phyloP scores from a whole-genome alignment of 306 rosid genomes.

The Inga laurina region DNA sequence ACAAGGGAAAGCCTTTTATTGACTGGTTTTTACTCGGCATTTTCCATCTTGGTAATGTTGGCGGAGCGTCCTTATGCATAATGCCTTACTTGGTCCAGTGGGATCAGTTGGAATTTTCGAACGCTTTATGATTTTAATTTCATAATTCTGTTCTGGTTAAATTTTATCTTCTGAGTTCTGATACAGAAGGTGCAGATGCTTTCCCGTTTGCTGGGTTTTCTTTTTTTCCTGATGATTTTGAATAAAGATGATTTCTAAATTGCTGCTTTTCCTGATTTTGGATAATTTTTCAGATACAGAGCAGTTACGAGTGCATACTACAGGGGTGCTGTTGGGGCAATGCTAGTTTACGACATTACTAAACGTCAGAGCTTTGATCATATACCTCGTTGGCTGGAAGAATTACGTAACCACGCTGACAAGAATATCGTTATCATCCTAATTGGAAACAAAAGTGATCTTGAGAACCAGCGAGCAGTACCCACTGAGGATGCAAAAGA shows the following conservation, averaged over 20 bases:
- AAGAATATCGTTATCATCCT: conserved; percentile 93
- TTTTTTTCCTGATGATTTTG: neutral
- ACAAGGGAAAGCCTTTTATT: conserved; percentile 8
- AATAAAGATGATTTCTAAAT: neutral
- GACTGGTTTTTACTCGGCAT: neutral
- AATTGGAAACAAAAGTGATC: conserved; percentile 88
- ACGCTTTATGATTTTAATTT: neutral
- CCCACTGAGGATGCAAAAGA: conserved; percentile 89
- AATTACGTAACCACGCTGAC: conserved; percentile 90
- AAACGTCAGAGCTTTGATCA: conserved; percentile 90
- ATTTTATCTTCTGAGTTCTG: neutral
- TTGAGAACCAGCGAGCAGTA: conserved; percentile 80
- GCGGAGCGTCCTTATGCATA: neutral
- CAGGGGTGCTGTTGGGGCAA: conserved; percentile 98
- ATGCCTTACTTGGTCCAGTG: neutral
- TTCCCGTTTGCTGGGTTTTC: neutral
- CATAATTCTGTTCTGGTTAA: neutral
- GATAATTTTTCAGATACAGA: conserved; percentile 65
- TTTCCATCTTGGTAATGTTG: neutral
- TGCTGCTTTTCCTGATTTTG: conserved; percentile 23
- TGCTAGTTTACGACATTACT: conserved; percentile 91
- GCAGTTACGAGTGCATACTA: conserved; percentile 98
- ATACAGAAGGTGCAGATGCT: neutral
- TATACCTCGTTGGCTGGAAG: conserved; percentile 97
- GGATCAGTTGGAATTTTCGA: neutral